Conservation (phyloP, 23 red algal genomes). For the Gracilaria domingensis region DNA sequence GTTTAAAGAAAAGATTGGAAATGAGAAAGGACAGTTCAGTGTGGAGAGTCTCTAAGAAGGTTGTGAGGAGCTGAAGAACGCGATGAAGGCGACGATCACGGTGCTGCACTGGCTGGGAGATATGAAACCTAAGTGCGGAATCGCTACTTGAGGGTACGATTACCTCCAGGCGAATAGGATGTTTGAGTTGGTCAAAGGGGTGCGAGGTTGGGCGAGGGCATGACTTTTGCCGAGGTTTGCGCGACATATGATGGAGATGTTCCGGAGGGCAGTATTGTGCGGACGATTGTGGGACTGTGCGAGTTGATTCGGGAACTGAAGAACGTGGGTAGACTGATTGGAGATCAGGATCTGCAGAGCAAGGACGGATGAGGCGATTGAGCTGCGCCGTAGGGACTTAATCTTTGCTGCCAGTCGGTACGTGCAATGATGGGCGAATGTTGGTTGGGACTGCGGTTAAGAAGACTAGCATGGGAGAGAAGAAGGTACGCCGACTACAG, state of each 20-base stretch:
- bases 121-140: conserved; percentile 86
- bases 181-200: conserved; percentile 73
- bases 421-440: conserved; percentile 51
- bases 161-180: conserved; percentile 67
- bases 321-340: conserved; percentile 92
- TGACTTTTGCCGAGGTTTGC: conserved; percentile 86
- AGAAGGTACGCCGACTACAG: too few species aligned
- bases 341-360: conserved; percentile 70
- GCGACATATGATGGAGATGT: conserved; percentile 51
- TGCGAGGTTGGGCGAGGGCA: conserved; percentile 88
- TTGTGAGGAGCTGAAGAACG: conserved; percentile 62
- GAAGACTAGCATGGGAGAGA: not conserved
- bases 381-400: conserved; percentile 81
- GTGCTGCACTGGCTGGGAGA: conserved; percentile 67
- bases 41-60: conserved; percentile 36
- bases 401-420: conserved; percentile 97
- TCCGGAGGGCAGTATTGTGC: conserved; percentile 93
- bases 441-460: not conserved
- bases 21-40: conserved; percentile 40
- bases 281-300: conserved; percentile 82
- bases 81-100: conserved; percentile 11
- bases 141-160: conserved; percentile 80
- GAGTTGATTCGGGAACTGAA: conserved; percentile 88
- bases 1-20: conserved; percentile 77
- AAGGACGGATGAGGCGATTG: conserved; percentile 73